A percentile compares a stretch with the other conserved stretches of the same genome.
phyloP scores from a whole-genome alignment of 805 yeast species.

The Limtongia smithiae region DNA sequence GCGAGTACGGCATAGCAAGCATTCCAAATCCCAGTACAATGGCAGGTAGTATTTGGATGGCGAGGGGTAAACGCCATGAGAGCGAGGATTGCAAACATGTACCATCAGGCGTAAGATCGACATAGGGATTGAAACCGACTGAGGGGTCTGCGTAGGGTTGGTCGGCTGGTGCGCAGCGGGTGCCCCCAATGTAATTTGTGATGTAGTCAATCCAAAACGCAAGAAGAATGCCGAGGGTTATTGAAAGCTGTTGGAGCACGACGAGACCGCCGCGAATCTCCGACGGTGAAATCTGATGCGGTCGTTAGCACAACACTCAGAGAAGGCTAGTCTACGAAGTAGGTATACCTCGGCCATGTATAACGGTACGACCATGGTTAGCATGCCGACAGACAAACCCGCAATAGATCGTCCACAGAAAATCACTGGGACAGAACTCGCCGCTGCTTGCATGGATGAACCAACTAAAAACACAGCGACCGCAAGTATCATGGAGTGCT shows the following conservation, averaged over 20 bases:
- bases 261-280: conserved; percentile 32
- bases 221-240: conserved; percentile 36
- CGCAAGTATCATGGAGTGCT: conserved; percentile 22
- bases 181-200: conserved; percentile 43
- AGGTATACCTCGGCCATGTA: conserved; percentile 31
- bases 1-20: conserved; percentile 41
- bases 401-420: conserved; percentile 47
- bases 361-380: conserved; percentile 42
- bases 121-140: conserved; percentile 16
- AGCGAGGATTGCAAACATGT: conserved; percentile 32
- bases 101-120: conserved; percentile 7
- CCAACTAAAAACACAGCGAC: conserved; percentile 25
- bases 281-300: conserved; percentile 29
- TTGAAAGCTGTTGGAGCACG: conserved; percentile 31
- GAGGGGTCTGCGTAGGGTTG: conserved; percentile 12
- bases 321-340: no score
- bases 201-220: conserved; percentile 41
- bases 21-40: conserved; percentile 46
- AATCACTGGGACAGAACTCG: conserved; percentile 36
- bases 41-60: conserved; percentile 53
- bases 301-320: no score
- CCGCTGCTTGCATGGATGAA: conserved; percentile 30
- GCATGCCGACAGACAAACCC: conserved; percentile 54
- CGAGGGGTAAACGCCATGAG: conserved; percentile 65
- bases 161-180: conserved; percentile 28